Evolutionary conservation across 2,329 filamentous ascomycete genomes (phyloP), one percentile per base, ranked within the genome.

Genomic region (Gliomastix tumulicola): DNA sequence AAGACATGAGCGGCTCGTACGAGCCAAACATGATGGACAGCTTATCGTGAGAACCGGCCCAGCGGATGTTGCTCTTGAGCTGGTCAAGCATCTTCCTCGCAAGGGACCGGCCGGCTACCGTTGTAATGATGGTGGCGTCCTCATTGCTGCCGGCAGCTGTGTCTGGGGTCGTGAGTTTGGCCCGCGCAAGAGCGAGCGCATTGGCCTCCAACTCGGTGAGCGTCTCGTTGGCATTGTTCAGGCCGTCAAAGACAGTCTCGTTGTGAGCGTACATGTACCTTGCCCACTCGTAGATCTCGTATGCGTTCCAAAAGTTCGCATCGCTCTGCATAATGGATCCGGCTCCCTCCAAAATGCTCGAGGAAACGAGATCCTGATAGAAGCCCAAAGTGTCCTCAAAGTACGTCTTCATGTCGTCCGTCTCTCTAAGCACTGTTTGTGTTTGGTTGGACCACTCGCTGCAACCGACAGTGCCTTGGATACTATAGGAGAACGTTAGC

Each of bases 161-260:
- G n/a, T n/a, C n/a, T n/a, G n/a, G n/a, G n/a, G n/a, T n/a, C 19
- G 56, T 64, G 44, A 69, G 66, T 30, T 62, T 55, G 36, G 57
- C 50, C 52, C 71, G 82, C 60, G 92, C 79, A 53, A 88, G 77
- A 15, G 60, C 60, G 43, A 80, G 72, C 35, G 88, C 88, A 17
- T 89, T 71, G 5, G 62, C 65, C 39, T 68, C 66, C 23, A 90
- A 69, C 23, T 49, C 44, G n/a, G 66, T 69, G 18, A 62, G 41
- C 1, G 50, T 56, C 2, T 35, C 19, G 44, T 57, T 50, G 30
- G 47, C 48, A 23, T 55, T 45, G 7, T 46, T 35, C 4, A 84
- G 51, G 3, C 47, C 47, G 1, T 51, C 43, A 19, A 53, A 50
- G 7, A 69, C 56, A 2, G 65, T 65, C 23, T 55, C 48, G 41